Evolutionary conservation across 352 stramenopile species (phyloP).

Genomic region (Pythium utonaiense): DNA sequence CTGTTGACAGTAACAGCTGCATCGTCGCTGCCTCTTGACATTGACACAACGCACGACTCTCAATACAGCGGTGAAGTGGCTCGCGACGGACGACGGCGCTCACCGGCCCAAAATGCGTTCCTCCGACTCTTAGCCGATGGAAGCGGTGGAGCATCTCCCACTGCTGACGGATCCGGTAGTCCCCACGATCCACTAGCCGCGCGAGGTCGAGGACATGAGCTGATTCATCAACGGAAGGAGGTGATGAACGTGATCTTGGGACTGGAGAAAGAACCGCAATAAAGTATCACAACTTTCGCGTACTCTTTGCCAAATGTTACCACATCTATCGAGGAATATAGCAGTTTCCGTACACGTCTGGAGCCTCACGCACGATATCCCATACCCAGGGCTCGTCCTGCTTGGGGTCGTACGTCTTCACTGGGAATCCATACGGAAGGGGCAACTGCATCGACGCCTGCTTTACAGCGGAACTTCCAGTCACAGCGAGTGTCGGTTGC

Average conservation of each 20-base stretch:
- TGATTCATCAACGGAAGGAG: constrained; percentile 35
- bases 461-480: background rate
- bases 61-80: background rate
- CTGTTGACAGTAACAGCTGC: background rate
- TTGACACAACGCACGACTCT: constrained; percentile 3
- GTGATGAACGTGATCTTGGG: constrained; percentile 26
- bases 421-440: constrained; percentile 64
- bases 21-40: constrained; percentile 3
- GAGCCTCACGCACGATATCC: constrained; percentile 63
- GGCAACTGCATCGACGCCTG: constrained; percentile 29
- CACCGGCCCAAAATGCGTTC: constrained; percentile 66
- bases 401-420: constrained; percentile 65
- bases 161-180: background rate
- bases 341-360: constrained; percentile 65
- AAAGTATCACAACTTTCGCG: no score
- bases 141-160: no score
- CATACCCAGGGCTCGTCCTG: constrained; percentile 79
- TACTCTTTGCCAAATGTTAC: no score
- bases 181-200: background rate
- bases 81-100: constrained; percentile 22
- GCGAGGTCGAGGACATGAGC: constrained; percentile 14
- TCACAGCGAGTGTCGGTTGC: background rate
- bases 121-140: constrained; percentile 32
- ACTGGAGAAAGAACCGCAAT: constrained; percentile 4
- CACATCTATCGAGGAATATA: constrained; percentile 48